Base-by-base conservation (phyloP, 129 eudicot species). In the Flaveria sonorensis region DNA sequence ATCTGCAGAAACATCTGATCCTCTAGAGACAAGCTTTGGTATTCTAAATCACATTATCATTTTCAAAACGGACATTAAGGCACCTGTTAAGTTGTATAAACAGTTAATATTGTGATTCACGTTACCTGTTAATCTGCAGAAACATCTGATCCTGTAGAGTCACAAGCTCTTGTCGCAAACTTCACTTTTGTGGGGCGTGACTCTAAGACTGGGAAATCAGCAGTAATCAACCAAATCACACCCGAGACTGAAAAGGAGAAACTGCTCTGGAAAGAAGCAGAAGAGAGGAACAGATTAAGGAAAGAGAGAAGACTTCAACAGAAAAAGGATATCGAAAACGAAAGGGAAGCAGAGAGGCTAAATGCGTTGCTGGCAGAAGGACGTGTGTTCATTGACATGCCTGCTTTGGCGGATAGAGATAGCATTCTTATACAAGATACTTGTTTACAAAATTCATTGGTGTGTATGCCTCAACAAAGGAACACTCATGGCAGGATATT, bases 181-280 rank as follows among this genome's bases (percentile, higher is more conserved):
- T 93, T 93, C 83, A 93, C 98, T 7, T 93, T 93, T 67, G 98
- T 93, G 59, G 97, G 89, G 3, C 98, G 98, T 76, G 97, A 91
- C 70, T 83, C 91, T 0, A 62, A 84, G 71, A 90, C 97, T 3
- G 96, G 98, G n/a, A 90, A 89, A 82, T 86, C 98, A 63, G 91
- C 97, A 48, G 72, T 48, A 9, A 84, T 93, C 20, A 93, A 93
- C 75, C 88, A 83, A 73, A 73, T 93, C 60, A 60, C 75, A 18
- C 96, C 97, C 0, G 93, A 93, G 76, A 84, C 96, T 0, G 96
- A 84, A 20, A 79, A 48, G 48, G 97, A 93, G 79, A 90, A 67
- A 71, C 24, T 82, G 80, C 89, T 93, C 1, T 90, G 93, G 96
- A 57, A 86, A 83, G 91, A 93, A 81, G 98, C 97, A 30, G 98